These are phyloP conservation scores for Trametes polyzona DNA, from an alignment of 1,284 basidiomycete genomes.

Conservation along the genomic window DNA sequence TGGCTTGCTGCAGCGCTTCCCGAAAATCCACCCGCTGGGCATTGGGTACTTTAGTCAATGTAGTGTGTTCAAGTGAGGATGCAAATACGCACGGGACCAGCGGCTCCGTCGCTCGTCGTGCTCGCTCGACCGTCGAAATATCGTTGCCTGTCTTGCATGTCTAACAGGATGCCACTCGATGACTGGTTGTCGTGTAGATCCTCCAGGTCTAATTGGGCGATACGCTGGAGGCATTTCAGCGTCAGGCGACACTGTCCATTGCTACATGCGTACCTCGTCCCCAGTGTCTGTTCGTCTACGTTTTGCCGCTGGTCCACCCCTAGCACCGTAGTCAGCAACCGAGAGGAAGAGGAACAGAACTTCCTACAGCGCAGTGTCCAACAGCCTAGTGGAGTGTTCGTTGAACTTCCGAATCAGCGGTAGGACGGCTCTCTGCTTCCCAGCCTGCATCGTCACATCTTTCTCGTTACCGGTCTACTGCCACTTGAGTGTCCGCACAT, in stretches of 20 bases:
- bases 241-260: not conserved
- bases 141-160: slow-evolving; percentile 80
- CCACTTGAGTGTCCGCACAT: slow-evolving; percentile 3
- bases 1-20: slow-evolving; percentile 49
- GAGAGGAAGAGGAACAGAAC: not conserved
- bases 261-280: slow-evolving; percentile 32
- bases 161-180: slow-evolving; percentile 73
- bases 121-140: slow-evolving; percentile 71
- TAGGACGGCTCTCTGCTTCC: slow-evolving; percentile 83
- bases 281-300: slow-evolving; percentile 54
- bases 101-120: slow-evolving; percentile 32
- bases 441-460: slow-evolving; percentile 96
- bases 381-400: slow-evolving; percentile 90
- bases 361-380: slow-evolving; percentile 75
- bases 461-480: slow-evolving; percentile 82
- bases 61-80: too few species aligned
- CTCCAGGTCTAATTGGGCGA: slow-evolving; percentile 82
- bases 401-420: slow-evolving; percentile 98
- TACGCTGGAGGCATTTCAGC: slow-evolving; percentile 37
- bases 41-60: too few species aligned
- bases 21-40: slow-evolving; percentile 46
- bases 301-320: slow-evolving; percentile 64
- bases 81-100: slow-evolving; percentile 41
- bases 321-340: slow-evolving; percentile 31
- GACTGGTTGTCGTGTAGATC: slow-evolving; percentile 78